These are phyloP conservation scores for Lachnellula subtilissima DNA, from an alignment of 2,329 filamentous ascomycete genomes.

Conservation along the genomic window DNA sequence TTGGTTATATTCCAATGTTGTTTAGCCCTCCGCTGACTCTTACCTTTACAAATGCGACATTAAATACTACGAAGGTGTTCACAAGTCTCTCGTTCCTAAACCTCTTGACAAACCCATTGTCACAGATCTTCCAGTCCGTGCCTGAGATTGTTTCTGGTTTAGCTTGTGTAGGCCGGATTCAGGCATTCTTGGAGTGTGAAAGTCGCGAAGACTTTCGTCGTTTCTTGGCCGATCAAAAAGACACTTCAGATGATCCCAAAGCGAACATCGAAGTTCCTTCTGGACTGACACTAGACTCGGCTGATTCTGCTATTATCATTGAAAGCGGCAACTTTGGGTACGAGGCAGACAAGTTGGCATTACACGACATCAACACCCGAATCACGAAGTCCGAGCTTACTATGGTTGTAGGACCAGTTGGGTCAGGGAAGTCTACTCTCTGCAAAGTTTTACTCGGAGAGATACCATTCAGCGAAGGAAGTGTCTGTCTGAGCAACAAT, in stretches of 20 bases:
- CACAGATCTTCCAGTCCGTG: slow-evolving; percentile 16
- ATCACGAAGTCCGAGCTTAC: slow-evolving; percentile 22
- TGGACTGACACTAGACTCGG: background rate
- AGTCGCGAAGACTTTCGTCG: slow-evolving; percentile 15
- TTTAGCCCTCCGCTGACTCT: slow-evolving; percentile 15
- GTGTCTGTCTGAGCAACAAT: slow-evolving; percentile 14
- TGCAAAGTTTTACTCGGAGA: slow-evolving; percentile 33
- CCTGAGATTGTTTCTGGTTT: slow-evolving; percentile 15
- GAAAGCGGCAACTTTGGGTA: slow-evolving; percentile 26
- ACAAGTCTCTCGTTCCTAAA: slow-evolving; percentile 18
- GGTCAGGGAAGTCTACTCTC: slow-evolving; percentile 33
- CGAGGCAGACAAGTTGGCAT: slow-evolving; percentile 20
- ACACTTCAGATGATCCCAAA: slow-evolving; percentile 2
- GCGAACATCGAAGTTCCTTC: background rate
- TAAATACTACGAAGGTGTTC: slow-evolving; percentile 15
- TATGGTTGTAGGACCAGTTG: slow-evolving; percentile 24
- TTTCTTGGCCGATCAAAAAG: slow-evolving; percentile 3
- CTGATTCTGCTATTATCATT: slow-evolving; percentile 10
- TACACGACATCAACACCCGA: slow-evolving; percentile 14
- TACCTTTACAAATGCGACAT: slow-evolving; percentile 13
- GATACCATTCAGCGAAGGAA: slow-evolving; percentile 27
- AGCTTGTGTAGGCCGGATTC: slow-evolving; percentile 6
- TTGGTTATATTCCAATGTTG: slow-evolving; percentile 14
- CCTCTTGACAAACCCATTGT: slow-evolving; percentile 19
- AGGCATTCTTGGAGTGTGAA: slow-evolving; percentile 13